Conservation (phyloP, 768 basidiomycete genomes). For the Dictyophora rubrovolvata region DNA sequence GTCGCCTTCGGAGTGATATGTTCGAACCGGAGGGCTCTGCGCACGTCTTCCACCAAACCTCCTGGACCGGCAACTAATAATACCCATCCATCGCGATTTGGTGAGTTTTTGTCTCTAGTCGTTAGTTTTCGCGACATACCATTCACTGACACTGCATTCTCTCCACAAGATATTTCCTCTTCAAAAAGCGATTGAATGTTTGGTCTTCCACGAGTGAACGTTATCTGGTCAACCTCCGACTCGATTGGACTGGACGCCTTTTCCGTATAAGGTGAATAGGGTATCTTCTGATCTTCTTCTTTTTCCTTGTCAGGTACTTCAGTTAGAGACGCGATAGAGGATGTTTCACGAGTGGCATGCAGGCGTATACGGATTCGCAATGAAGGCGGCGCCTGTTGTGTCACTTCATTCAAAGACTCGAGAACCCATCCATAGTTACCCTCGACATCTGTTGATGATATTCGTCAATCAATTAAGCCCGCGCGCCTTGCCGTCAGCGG, state of each 20-base stretch:
- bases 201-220: slow-evolving; percentile 27
- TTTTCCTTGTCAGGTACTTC: not conserved
- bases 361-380: not conserved
- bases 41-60: slow-evolving; percentile 31
- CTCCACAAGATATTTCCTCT: slow-evolving; percentile 26
- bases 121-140: slow-evolving; percentile 20
- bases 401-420: not conserved
- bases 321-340: not conserved
- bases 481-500: not conserved
- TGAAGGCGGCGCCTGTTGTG: not conserved
- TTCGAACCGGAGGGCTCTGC: slow-evolving; percentile 25
- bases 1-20: slow-evolving; percentile 5
- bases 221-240: not conserved
- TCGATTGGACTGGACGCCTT: not conserved
- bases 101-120: too few relatives aligned
- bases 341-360: not conserved
- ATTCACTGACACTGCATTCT: slow-evolving; percentile 35
- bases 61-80: slow-evolving; percentile 37
- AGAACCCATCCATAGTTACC: not conserved
- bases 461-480: not conserved
- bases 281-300: not conserved
- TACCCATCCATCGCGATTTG: too few relatives aligned
- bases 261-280: not conserved
- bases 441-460: not conserved
- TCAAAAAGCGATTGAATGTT: slow-evolving; percentile 31